Conservation (phyloP, 2,329 filamentous ascomycete genomes). For the Pyrenophora graminea region DNA sequence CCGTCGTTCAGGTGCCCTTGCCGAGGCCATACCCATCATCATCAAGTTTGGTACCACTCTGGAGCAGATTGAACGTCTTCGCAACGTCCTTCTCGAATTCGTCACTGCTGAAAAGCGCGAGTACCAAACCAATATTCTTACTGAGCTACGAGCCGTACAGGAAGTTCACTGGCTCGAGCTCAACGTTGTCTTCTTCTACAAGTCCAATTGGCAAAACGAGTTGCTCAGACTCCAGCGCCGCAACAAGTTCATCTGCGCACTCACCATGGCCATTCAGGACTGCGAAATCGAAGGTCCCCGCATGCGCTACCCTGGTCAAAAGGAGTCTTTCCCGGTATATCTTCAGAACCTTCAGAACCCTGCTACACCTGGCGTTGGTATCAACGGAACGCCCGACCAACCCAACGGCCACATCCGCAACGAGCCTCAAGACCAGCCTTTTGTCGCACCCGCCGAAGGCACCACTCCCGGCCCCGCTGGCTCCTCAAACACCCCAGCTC, state of each 20-base stretch:
- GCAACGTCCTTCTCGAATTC: constrained; percentile 79
- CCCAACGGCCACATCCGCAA: constrained; percentile 46
- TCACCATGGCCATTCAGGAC: constrained; percentile 84
- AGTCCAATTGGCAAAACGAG: constrained; percentile 96
- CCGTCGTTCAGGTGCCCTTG: constrained; percentile 82
- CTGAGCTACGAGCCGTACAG: constrained; percentile 77
- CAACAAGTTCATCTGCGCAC: constrained; percentile 90
- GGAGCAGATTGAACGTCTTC: constrained; percentile 80
- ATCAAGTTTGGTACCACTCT: constrained; percentile 88
- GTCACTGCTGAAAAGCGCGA: constrained; percentile 85
- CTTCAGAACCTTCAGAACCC: constrained; percentile 57
- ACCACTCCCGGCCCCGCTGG: background rate
- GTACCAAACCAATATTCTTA: constrained; percentile 83
- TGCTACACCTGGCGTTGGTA: constrained; percentile 48
- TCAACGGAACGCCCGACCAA: constrained; percentile 52
- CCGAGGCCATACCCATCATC: constrained; percentile 80
- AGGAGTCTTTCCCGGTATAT: constrained; percentile 69
- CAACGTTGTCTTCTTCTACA: constrained; percentile 97
- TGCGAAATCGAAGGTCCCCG: constrained; percentile 84
- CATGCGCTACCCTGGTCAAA: constrained; percentile 71
- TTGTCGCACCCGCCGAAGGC: constrained; percentile 45
- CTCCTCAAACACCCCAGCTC: constrained; percentile 1
- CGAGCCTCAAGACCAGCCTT: constrained; percentile 48
- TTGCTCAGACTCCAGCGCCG: constrained; percentile 84
- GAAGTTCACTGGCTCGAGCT: constrained; percentile 85